phyloP scores from a whole-genome alignment of 1,284 basidiomycete genomes.

The Austroboletus olivaceoglutinosus region DNA sequence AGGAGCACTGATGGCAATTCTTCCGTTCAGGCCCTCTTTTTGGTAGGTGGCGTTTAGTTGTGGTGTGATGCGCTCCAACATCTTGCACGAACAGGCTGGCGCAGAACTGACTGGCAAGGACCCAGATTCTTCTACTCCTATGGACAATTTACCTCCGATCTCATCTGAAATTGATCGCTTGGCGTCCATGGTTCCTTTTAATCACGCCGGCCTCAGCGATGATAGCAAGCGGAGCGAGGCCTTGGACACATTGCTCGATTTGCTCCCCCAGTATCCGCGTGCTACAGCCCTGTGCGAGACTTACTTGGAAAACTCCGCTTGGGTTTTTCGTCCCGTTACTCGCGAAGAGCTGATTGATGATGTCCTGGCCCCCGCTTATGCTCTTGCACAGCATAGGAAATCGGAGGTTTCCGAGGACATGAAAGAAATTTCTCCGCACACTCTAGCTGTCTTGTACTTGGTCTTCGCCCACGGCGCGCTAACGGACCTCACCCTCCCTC shows the following conservation, averaged over 20 bases:
- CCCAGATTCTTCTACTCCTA: conserved; percentile 23
- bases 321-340: conserved; percentile 57
- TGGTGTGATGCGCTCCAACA: conserved; percentile 5
- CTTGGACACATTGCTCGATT: conserved; percentile 43
- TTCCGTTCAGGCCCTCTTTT: conserved; percentile 23
- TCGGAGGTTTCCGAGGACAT: conserved; percentile 24
- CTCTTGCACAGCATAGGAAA: conserved; percentile 44
- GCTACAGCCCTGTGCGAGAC: conserved; percentile 67
- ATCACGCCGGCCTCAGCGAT: conserved; percentile 35
- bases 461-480: conserved; percentile 61
- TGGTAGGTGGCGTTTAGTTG: conserved; percentile 27
- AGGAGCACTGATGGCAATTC: conserved; percentile 8
- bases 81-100: conserved; percentile 41
- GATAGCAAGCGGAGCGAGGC: conserved; percentile 32
- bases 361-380: conserved; percentile 58
- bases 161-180: conserved; percentile 45
- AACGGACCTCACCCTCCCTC: conserved; percentile 60
- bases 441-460: conserved; percentile 55
- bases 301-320: conserved; percentile 61
- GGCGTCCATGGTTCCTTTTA: conserved; percentile 47
- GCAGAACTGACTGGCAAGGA: conserved; percentile 42
- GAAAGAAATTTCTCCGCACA: conserved; percentile 47
- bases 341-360: conserved; percentile 69
- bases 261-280: conserved; percentile 53
- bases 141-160: conserved; percentile 34